These are phyloP conservation scores for Daldinia grandis DNA, from an alignment of 495 filamentous ascomycete species.

Conservation along the genomic window DNA sequence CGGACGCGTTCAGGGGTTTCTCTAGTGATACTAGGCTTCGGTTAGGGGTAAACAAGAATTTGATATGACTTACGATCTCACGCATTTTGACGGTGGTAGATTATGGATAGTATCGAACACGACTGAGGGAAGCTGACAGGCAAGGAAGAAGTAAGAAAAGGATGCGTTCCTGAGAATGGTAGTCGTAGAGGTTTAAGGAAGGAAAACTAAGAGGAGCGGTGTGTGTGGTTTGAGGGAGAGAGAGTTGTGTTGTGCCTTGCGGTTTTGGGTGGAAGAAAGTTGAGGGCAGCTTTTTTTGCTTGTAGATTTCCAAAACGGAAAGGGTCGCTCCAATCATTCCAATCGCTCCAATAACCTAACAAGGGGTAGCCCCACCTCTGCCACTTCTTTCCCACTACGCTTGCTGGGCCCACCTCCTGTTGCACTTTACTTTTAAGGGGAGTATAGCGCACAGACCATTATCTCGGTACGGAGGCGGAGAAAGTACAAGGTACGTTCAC, in stretches of 20 bases:
- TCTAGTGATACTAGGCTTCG: slow-evolving; percentile 76
- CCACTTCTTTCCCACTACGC: slow-evolving; percentile 4
- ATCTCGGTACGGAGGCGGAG: slow-evolving; percentile 13
- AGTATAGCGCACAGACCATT: slow-evolving; percentile 17
- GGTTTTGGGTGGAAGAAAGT: slow-evolving; percentile 30
- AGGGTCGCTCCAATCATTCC: slow-evolving; percentile 28
- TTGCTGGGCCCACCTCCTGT: not conserved
- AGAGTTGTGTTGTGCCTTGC: slow-evolving; percentile 40
- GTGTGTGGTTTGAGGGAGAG: slow-evolving; percentile 29
- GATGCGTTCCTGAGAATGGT: slow-evolving; percentile 41
- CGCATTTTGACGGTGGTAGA: slow-evolving; percentile 72
- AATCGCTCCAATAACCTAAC: not conserved
- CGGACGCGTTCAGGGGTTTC: slow-evolving; percentile 71
- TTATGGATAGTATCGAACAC: slow-evolving; percentile 37
- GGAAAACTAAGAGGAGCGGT: slow-evolving; percentile 45
- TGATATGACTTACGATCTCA: slow-evolving; percentile 80
- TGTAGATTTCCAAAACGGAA: slow-evolving; percentile 38
- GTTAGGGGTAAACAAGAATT: slow-evolving; percentile 53
- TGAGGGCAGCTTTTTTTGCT: slow-evolving; percentile 40
- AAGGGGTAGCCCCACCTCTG: slow-evolving; percentile 18
- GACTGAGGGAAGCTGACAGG: slow-evolving; percentile 33
- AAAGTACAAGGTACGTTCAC: slow-evolving; percentile 11
- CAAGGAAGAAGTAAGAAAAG: slow-evolving; percentile 38
- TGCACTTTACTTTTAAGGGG: slow-evolving; percentile 3
- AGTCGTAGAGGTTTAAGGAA: slow-evolving; percentile 41